A percentile compares a stretch with the other conserved stretches of the same genome.
Conservation (phyloP, 2,329 filamentous ascomycete genomes). For the Cladophialophora chaetospira region DNA sequence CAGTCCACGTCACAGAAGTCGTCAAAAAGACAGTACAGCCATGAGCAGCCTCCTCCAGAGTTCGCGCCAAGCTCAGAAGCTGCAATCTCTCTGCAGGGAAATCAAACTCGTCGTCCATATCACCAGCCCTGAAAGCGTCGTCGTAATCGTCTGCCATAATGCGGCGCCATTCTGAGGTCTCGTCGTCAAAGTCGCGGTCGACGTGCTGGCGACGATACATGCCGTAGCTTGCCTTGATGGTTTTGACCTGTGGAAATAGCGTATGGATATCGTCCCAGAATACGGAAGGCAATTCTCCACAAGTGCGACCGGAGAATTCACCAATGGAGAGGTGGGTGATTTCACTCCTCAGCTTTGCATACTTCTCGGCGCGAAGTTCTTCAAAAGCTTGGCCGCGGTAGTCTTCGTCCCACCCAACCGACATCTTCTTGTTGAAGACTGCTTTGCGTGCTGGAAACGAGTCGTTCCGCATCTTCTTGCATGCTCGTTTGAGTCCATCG, state of each 20-base stretch:
- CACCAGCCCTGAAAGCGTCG: neutral
- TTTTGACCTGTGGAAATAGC: neutral
- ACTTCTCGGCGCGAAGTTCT: neutral
- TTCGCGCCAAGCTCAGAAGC: neutral
- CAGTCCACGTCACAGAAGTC: neutral
- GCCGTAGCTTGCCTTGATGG: neutral
- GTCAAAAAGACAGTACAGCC: neutral
- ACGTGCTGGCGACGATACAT: neutral
- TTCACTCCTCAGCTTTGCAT: neutral
- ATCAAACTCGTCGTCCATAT: neutral
- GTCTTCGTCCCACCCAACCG: neutral
- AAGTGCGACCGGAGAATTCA: neutral
- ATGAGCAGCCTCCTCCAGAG: neutral
- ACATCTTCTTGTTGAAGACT: neutral
- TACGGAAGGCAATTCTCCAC: neutral
- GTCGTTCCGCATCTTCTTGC: constrained; percentile 2
- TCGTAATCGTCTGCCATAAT: neutral
- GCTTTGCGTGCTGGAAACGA: neutral
- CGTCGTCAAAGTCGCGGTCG: neutral
- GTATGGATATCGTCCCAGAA: neutral
- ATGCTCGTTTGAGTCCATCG: neutral
- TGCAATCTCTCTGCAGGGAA: neutral
- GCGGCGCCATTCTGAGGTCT: neutral
- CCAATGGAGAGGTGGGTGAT: neutral
- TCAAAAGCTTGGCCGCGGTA: neutral